A percentile compares a stretch with the other conserved stretches of the same genome.
Conservation (phyloP, 768 basidiomycete species). For the Podaxis rugospora region DNA sequence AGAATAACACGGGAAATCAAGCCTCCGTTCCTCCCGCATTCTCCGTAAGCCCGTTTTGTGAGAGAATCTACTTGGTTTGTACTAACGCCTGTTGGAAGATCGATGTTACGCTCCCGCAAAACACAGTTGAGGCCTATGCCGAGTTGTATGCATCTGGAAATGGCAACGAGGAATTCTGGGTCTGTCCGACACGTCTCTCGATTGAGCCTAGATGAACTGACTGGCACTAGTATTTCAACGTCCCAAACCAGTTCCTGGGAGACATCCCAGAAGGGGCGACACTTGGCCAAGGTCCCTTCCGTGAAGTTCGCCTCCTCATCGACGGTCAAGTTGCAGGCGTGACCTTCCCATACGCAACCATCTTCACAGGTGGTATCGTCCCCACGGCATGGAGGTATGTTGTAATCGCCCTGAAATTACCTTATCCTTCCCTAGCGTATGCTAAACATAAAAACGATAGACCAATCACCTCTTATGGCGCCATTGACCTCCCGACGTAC, state of each 20-base stretch:
- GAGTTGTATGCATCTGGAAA: conserved; percentile 68
- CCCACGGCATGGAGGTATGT: conserved; percentile 67
- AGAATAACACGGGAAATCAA: conserved; percentile 62
- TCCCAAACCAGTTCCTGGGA: conserved; percentile 52
- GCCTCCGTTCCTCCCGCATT: conserved; percentile 73
- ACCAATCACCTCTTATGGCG: conserved; percentile 74
- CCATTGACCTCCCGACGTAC: conserved; percentile 74
- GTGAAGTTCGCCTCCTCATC: conserved; percentile 43
- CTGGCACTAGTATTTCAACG: conserved; percentile 57
- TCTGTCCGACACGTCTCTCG: conserved; percentile 18
- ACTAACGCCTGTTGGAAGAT: conserved; percentile 33
- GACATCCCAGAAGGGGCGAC: conserved; percentile 44
- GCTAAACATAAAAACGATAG: conserved; percentile 23
- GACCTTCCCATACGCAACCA: conserved; percentile 50
- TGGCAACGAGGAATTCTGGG: conserved; percentile 73
- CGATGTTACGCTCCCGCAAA: conserved; percentile 65
- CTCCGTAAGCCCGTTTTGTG: conserved; percentile 37
- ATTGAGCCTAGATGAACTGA: background rate
- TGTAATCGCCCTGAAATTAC: background rate
- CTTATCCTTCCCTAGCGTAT: background rate
- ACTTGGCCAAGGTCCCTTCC: conserved; percentile 43
- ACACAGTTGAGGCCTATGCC: conserved; percentile 61
- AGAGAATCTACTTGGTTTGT: background rate
- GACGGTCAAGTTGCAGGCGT: conserved; percentile 44
- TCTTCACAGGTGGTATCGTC: conserved; percentile 74